Conservation (phyloP, 1,139 yeast genomes). For the Hemisphaericaspora xylanilytica region DNA sequence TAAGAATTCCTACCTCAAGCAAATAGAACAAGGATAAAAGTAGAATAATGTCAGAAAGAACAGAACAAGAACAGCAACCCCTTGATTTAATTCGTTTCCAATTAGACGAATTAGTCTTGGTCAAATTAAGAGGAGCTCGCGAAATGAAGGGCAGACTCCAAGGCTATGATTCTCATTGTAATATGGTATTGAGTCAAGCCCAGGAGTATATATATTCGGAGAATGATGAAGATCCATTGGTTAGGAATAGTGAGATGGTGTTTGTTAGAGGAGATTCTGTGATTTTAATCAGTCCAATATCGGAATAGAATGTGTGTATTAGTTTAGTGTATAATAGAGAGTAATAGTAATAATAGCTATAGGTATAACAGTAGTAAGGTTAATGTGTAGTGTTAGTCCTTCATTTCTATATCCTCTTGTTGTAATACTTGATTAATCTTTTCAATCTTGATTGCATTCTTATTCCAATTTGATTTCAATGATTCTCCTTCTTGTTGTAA, state of each 20-base stretch:
- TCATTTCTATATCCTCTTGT: constrained; percentile 18
- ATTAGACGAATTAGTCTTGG: constrained; percentile 81
- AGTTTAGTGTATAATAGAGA: not conserved
- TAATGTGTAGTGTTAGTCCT: too few relatives aligned
- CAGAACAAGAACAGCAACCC: constrained; percentile 53
- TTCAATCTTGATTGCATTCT: constrained; percentile 34
- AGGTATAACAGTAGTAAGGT: not conserved
- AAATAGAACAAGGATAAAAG: not conserved
- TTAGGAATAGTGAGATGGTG: constrained; percentile 78
- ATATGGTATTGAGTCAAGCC: constrained; percentile 92
- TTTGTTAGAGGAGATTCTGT: constrained; percentile 97
- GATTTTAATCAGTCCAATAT: constrained; percentile 60
- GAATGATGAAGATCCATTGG: constrained; percentile 46
- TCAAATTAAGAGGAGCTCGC: constrained; percentile 94
- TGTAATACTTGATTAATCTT: constrained; percentile 23
- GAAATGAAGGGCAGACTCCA: constrained; percentile 89
- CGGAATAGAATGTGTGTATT: constrained; percentile 1
- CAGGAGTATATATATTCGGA: constrained; percentile 71
- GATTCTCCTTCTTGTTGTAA: constrained; percentile 30
- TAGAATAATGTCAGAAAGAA: constrained; percentile 36
- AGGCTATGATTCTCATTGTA: constrained; percentile 95
- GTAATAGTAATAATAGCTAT: not conserved
- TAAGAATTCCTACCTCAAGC: not conserved
- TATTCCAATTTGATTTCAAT: constrained; percentile 36
- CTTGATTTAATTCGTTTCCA: constrained; percentile 84